These are phyloP conservation scores for Leccinum subfulvum DNA, from an alignment of 1,284 basidiomycete genomes.

Conservation along the genomic window DNA sequence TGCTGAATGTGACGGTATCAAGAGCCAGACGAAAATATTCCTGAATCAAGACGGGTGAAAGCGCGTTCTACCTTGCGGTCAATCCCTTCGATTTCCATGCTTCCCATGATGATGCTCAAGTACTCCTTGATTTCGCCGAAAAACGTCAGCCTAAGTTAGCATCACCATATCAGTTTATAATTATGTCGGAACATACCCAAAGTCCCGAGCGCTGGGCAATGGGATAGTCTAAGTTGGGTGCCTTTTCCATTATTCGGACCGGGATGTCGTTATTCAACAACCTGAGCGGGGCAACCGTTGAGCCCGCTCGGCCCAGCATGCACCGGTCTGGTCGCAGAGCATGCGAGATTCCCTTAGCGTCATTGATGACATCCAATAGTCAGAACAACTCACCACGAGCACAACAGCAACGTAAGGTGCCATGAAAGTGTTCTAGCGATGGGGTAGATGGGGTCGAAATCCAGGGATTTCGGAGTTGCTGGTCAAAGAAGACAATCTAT, in stretches of 20 bases:
- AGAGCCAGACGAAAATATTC: too few relatives aligned
- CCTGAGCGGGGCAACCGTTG: constrained; percentile 39
- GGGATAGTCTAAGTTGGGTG: constrained; percentile 1
- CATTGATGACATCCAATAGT: not conserved
- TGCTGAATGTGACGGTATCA: too few relatives aligned
- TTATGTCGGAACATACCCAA: constrained; percentile 20
- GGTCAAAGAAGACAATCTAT: too few relatives aligned
- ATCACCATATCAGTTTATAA: not conserved
- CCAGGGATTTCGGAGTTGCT: too few relatives aligned
- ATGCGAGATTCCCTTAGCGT: not conserved
- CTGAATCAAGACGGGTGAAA: too few relatives aligned
- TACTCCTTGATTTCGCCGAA: too few relatives aligned
- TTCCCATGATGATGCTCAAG: too few relatives aligned
- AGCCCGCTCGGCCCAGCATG: constrained; percentile 48
- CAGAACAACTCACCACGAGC: not conserved
- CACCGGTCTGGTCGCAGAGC: constrained; percentile 38
- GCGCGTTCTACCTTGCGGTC: constrained; percentile 25
- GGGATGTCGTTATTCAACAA: constrained; percentile 42
- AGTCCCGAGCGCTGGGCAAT: constrained; percentile 13
- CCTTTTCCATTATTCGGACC: constrained; percentile 37
- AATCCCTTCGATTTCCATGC: too few relatives aligned
- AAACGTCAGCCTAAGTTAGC: not conserved
- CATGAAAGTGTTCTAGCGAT: too few relatives aligned
- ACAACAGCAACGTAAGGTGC: not conserved
- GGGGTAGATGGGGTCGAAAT: not conserved